Conservation (phyloP, 352 stramenopile genomes). For the Pythium biforme region DNA sequence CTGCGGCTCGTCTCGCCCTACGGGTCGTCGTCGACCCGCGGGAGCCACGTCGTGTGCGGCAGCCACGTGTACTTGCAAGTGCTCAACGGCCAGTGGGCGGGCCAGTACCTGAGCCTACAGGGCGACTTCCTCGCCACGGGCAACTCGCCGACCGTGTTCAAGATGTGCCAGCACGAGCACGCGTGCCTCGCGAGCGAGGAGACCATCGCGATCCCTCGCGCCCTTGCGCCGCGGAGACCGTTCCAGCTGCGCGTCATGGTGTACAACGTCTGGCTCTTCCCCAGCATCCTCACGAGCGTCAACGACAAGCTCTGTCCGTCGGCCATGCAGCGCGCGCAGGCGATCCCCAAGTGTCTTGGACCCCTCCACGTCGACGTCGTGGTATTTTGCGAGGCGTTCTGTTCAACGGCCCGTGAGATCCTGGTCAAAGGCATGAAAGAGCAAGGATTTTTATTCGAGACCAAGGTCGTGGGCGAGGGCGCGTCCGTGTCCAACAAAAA, state of each 20-base stretch:
- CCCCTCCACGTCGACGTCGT: constrained; percentile 50
- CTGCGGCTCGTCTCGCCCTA: constrained; percentile 61
- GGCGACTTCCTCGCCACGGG: constrained; percentile 53
- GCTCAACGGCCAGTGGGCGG: constrained; percentile 43
- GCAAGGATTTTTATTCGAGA: constrained; percentile 66
- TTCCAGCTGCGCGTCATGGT: constrained; percentile 58
- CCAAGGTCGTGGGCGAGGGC: constrained; percentile 50
- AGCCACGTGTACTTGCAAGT: constrained; percentile 59
- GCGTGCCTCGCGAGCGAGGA: constrained; percentile 30
- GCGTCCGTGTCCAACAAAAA: constrained; percentile 57
- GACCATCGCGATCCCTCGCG: constrained; percentile 16
- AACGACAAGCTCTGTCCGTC: constrained; percentile 64
- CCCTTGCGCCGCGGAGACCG: constrained; percentile 6
- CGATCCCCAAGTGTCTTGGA: constrained; percentile 48
- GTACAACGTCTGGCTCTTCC: constrained; percentile 78
- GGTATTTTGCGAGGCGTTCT: constrained; percentile 77
- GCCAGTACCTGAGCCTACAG: constrained; percentile 49
- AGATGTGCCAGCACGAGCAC: constrained; percentile 32
- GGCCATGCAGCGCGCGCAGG: constrained; percentile 42
- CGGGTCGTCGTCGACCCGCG: constrained; percentile 26
- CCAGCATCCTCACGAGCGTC: constrained; percentile 53
- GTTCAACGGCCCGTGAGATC: constrained; percentile 36
- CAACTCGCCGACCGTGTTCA: constrained; percentile 46
- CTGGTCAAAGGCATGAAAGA: constrained; percentile 66
- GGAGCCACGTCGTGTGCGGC: constrained; percentile 36